These are phyloP conservation scores for Erodium chrysanthum DNA, from an alignment of 441 rosid species.

Conservation along the genomic window DNA sequence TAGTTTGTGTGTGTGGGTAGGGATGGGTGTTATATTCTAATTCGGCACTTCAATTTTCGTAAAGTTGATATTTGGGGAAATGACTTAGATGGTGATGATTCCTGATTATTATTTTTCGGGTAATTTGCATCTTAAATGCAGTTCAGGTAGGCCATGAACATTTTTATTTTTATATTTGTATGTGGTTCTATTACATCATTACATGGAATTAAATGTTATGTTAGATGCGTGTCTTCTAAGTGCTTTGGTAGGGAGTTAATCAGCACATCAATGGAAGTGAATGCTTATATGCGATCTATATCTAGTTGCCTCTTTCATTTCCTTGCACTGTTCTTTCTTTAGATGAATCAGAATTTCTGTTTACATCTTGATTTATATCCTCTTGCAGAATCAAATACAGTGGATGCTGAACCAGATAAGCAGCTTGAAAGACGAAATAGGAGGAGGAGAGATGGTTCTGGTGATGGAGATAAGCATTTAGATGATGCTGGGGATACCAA, in stretches of 20 bases:
- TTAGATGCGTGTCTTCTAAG: background rate
- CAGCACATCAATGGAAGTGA: background rate
- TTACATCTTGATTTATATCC: conserved; percentile 15
- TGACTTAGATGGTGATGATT: background rate
- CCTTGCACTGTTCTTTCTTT: background rate
- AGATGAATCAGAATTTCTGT: background rate
- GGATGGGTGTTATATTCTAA: background rate
- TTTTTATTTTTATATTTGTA: background rate
- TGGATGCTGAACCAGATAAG: conserved; percentile 46
- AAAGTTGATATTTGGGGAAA: background rate
- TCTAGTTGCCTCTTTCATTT: background rate
- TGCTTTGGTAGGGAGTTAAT: background rate
- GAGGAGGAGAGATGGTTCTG: conserved; percentile 60
- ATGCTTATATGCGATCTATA: background rate
- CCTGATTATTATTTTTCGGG: background rate
- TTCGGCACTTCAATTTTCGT: background rate
- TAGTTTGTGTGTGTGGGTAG: background rate
- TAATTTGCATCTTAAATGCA: background rate
- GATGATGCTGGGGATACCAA: conserved; percentile 43
- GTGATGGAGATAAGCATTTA: conserved; percentile 45
- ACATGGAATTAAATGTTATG: background rate
- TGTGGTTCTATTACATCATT: background rate
- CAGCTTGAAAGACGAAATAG: conserved; percentile 47
- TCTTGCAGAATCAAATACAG: conserved; percentile 43
- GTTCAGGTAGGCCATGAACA: background rate